phyloP scores from a whole-genome alignment of 164 flowering plant genomes.

The Protea cynaroides region DNA sequence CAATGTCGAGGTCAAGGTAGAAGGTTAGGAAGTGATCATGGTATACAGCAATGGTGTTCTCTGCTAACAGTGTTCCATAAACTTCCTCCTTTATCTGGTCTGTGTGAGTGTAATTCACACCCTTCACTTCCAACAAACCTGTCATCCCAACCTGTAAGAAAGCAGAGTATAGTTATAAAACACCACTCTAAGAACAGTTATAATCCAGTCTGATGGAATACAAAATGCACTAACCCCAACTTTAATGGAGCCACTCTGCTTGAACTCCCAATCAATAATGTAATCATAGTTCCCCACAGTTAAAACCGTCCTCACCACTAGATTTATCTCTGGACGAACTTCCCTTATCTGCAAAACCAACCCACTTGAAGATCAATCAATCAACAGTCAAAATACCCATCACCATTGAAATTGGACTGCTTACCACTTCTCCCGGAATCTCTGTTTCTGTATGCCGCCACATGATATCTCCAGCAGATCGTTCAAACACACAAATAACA shows the following conservation, averaged over 20 bases:
- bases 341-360: conserved; percentile 35
- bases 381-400: too few species aligned
- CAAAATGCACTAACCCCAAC: conserved; percentile 33
- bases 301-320: conserved; percentile 56
- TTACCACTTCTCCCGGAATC: conserved; percentile 37
- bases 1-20: conserved; percentile 68
- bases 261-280: conserved; percentile 60
- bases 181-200: too few species aligned
- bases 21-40: conserved; percentile 73
- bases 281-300: conserved; percentile 66
- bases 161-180: neutral
- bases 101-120: conserved; percentile 30
- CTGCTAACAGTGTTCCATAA: conserved; percentile 48
- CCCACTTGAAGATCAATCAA: neutral
- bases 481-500: conserved; percentile 50
- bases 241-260: conserved; percentile 50
- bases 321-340: conserved; percentile 36
- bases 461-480: conserved; percentile 45
- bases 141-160: conserved; percentile 48
- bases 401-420: too few species aligned
- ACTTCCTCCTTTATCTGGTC: conserved; percentile 32
- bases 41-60: conserved; percentile 42
- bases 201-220: too few species aligned
- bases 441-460: conserved; percentile 62
- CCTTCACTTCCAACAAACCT: conserved; percentile 58